Conservation (phyloP, 805 yeast species). For the Suhomyces sp. region DNA sequence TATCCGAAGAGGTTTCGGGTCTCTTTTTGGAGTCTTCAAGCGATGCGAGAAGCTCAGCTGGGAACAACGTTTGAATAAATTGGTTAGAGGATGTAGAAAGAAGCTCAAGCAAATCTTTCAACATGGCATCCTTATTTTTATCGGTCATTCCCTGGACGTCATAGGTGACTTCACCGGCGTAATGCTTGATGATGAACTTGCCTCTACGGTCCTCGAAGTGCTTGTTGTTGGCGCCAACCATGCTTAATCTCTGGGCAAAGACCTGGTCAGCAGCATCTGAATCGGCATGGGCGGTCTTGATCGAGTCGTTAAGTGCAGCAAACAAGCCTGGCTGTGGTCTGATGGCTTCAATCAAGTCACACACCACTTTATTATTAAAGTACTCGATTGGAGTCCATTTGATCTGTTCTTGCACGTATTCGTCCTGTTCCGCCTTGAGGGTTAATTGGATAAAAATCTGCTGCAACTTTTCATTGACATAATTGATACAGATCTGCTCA, state of each 20-base stretch:
- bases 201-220: slow-evolving; percentile 87
- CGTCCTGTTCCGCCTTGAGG: slow-evolving; percentile 95
- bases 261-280: slow-evolving; percentile 95
- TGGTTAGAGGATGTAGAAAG: slow-evolving; percentile 66
- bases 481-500: slow-evolving; percentile 93
- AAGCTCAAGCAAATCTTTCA: slow-evolving; percentile 81
- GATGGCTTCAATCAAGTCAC: slow-evolving; percentile 90
- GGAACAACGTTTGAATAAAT: slow-evolving; percentile 60
- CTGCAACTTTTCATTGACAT: slow-evolving; percentile 92
- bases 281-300: slow-evolving; percentile 98
- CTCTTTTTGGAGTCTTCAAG: slow-evolving; percentile 62
- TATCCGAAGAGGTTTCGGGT: slow-evolving; percentile 96
- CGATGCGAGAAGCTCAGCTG: slow-evolving; percentile 33
- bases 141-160: slow-evolving; percentile 90
- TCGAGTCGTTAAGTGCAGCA: slow-evolving; percentile 94
- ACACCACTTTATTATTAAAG: slow-evolving; percentile 93
- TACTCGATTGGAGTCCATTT: slow-evolving; percentile 97
- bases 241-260: slow-evolving; percentile 84
- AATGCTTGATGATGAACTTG: slow-evolving; percentile 89
- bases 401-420: slow-evolving; percentile 90
- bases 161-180: slow-evolving; percentile 97
- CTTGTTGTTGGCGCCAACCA: slow-evolving; percentile 72
- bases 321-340: slow-evolving; percentile 92
- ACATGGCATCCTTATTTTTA: slow-evolving; percentile 91
- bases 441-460: slow-evolving; percentile 96